Conservation (phyloP, 2,329 filamentous ascomycete genomes). For the Chalara sp. region DNA sequence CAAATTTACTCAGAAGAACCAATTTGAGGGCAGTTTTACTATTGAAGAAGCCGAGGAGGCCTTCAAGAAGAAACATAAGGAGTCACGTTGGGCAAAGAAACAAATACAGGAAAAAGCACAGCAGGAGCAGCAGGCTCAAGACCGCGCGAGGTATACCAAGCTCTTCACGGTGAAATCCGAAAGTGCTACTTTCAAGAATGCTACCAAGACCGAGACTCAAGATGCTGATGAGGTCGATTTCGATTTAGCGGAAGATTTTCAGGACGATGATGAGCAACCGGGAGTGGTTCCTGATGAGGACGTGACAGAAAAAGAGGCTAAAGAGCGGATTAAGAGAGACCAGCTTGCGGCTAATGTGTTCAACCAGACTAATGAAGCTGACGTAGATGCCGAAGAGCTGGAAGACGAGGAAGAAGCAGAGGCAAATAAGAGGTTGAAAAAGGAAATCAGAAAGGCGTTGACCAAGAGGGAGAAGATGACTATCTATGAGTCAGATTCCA, state of each 20-base stretch:
- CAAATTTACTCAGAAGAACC: constrained; percentile 73
- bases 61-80: constrained; percentile 71
- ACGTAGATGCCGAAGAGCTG: constrained; percentile 64
- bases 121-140: constrained; percentile 48
- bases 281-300: constrained; percentile 76
- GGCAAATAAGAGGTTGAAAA: constrained; percentile 64
- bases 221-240: constrained; percentile 67
- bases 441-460: constrained; percentile 71
- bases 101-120: constrained; percentile 50
- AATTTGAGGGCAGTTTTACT: constrained; percentile 63
- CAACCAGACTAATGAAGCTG: constrained; percentile 59
- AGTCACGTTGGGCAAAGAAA: constrained; percentile 75
- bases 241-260: constrained; percentile 67
- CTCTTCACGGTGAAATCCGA: constrained; percentile 57
- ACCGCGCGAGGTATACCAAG: constrained; percentile 34
- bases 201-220: constrained; percentile 55
- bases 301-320: constrained; percentile 61
- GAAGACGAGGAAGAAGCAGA: constrained; percentile 67
- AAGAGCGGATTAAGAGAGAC: constrained; percentile 67
- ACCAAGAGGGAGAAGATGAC: constrained; percentile 80
- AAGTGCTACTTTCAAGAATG: constrained; percentile 55
- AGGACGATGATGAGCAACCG: constrained; percentile 78
- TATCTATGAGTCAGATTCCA: constrained; percentile 72
- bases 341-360: constrained; percentile 87
- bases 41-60: constrained; percentile 80